Conservation (phyloP, 805 yeast genomes). For the Komagataella pastoris region DNA sequence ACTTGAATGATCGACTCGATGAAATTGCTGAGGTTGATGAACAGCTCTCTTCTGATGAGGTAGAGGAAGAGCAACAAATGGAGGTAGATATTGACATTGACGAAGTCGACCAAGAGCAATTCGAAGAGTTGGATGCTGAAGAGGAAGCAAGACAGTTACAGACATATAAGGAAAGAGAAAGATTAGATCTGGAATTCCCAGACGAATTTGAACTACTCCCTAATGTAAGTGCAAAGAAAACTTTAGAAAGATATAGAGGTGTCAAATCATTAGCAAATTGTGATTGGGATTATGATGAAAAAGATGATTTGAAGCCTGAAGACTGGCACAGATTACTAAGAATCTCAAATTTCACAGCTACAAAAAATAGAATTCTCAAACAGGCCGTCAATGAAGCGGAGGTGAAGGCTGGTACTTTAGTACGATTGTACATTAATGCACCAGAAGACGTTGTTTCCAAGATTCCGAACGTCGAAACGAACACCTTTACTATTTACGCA, state of each 20-base stretch:
- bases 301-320: conserved; percentile 56
- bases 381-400: conserved; percentile 34
- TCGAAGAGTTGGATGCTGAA: conserved; percentile 63
- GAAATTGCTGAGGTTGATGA: conserved; percentile 25
- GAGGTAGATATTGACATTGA: conserved; percentile 32
- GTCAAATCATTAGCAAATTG: conserved; percentile 69
- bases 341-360: conserved; percentile 63
- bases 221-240: conserved; percentile 57
- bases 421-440: conserved; percentile 45
- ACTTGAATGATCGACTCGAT: conserved; percentile 43
- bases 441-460: conserved; percentile 33
- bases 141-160: conserved; percentile 73
- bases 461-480: conserved; percentile 24
- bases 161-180: conserved; percentile 53
- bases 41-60: conserved; percentile 21
- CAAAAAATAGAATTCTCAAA: conserved; percentile 56
- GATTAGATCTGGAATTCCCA: conserved; percentile 86
- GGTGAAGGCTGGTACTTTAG: conserved; percentile 50
- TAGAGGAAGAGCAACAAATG: conserved; percentile 16
- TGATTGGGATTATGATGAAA: conserved; percentile 80
- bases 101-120: conserved; percentile 27
- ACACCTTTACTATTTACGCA: conserved; percentile 57
- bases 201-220: conserved; percentile 89
- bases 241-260: conserved; percentile 74
- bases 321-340: conserved; percentile 69